Evolutionary conservation across 1,139 yeast species (phyloP).

Genomic region (Pichia sp.): DNA sequence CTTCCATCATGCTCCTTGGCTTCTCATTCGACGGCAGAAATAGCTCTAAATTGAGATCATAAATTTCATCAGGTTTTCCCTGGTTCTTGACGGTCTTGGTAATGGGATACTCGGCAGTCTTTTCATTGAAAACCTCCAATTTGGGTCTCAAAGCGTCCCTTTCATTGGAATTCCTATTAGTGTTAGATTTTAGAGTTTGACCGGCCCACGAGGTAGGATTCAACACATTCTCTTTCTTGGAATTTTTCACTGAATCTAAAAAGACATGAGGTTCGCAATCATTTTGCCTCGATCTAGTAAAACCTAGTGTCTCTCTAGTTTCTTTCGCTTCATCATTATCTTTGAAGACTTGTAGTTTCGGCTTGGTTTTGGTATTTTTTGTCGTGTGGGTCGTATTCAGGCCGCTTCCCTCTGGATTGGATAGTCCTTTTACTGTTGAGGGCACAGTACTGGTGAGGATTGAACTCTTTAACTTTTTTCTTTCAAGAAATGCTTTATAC

Average conservation of each 20-base stretch:
- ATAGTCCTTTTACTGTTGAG: constrained; percentile 4
- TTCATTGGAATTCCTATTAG: constrained; percentile 17
- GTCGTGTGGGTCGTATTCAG: too few relatives aligned
- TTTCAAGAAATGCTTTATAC: constrained; percentile 39
- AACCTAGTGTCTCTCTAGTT: too few relatives aligned
- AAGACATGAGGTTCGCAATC: constrained; percentile 17
- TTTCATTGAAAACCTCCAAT: constrained; percentile 21
- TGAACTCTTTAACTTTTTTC: constrained; percentile 22
- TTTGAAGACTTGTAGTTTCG: constrained; percentile 17
- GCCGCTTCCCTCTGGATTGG: constrained; percentile 20
- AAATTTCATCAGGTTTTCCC: constrained; percentile 59
- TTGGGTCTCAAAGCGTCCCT: constrained; percentile 5
- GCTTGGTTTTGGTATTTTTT: constrained; percentile 11
- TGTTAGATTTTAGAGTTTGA: constrained; percentile 35
- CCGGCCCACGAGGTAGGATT: constrained; percentile 64
- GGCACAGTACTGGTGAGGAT: neutral
- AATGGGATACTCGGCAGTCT: constrained; percentile 20
- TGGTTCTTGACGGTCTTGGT: constrained; percentile 36
- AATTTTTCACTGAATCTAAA: constrained; percentile 42
- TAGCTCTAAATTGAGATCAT: constrained; percentile 55
- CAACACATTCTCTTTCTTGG: constrained; percentile 60
- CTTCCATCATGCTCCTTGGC: constrained; percentile 10
- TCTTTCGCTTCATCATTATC: neutral
- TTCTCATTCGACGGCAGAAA: constrained; percentile 37
- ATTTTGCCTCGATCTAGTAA: too few relatives aligned